Conservation (phyloP, 768 basidiomycete species). For the Megacollybia marginata region DNA sequence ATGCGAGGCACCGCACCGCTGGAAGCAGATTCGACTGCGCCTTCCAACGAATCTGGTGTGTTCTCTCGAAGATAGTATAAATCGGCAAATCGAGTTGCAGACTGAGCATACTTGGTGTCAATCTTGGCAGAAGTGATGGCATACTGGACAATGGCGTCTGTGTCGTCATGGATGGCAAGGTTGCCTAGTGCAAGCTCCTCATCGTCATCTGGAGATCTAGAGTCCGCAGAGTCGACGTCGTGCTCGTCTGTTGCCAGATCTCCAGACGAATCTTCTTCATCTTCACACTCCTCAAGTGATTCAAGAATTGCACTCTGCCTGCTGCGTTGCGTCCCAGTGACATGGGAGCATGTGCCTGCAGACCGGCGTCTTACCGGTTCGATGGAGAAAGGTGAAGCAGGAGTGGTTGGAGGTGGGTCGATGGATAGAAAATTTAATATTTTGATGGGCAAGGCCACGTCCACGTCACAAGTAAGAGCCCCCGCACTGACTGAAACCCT, state of each 20-base stretch:
- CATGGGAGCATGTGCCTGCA: slow-evolving; percentile 10
- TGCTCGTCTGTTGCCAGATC: not conserved
- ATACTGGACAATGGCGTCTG: slow-evolving; percentile 28
- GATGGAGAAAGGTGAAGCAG: slow-evolving; percentile 5
- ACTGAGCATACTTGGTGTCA: slow-evolving; percentile 15
- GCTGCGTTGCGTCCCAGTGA: not conserved
- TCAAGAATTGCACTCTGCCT: slow-evolving; percentile 1
- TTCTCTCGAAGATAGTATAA: slow-evolving; percentile 25
- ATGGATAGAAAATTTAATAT: slow-evolving; percentile 83
- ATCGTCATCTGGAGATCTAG: not conserved
- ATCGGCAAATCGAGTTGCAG: slow-evolving; percentile 29
- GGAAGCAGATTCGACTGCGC: slow-evolving; percentile 8
- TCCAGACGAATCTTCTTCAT: not conserved
- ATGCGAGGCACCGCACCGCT: slow-evolving; percentile 14
- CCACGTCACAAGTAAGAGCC: slow-evolving; percentile 51
- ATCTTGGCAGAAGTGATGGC: slow-evolving; percentile 22
- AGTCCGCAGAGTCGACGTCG: not conserved
- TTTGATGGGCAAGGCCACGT: slow-evolving; percentile 64
- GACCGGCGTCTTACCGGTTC: slow-evolving; percentile 10
- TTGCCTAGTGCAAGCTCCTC: slow-evolving; percentile 9
- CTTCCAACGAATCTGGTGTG: not conserved
- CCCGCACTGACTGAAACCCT: slow-evolving; percentile 58
- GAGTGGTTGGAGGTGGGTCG: slow-evolving; percentile 59
- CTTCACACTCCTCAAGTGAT: slow-evolving; percentile 3
- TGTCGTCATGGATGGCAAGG: slow-evolving; percentile 22